Conservation (phyloP, 495 filamentous ascomycete genomes). For the Trichoderma asperelloides region DNA sequence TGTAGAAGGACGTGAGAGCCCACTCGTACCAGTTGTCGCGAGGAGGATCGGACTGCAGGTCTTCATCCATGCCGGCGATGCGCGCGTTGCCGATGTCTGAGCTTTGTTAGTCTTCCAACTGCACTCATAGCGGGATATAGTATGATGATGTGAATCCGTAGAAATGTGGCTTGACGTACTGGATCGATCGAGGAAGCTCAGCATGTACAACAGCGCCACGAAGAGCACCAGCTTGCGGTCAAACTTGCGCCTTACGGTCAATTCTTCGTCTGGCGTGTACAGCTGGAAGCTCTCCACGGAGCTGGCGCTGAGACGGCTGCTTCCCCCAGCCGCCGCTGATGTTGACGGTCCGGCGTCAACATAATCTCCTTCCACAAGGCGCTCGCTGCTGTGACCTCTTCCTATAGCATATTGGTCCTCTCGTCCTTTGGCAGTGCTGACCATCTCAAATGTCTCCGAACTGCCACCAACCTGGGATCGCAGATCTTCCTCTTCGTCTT, state of each 20-base stretch:
- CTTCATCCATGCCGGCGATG: conserved; percentile 61
- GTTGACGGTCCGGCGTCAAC: not conserved
- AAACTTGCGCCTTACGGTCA: conserved; percentile 59
- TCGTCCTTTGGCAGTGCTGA: not conserved
- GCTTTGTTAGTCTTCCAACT: not conserved
- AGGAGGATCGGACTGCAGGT: conserved; percentile 49
- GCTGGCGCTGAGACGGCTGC: conserved; percentile 21
- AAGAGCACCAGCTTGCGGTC: conserved; percentile 71
- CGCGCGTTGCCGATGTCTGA: conserved; percentile 73
- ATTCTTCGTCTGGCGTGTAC: conserved; percentile 71
- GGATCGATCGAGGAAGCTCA: conserved; percentile 71
- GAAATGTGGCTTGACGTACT: conserved; percentile 39
- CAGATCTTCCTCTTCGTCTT: conserved; percentile 17
- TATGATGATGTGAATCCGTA: not conserved
- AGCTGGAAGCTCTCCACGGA: conserved; percentile 44
- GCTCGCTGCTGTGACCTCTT: not conserved
- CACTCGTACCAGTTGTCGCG: conserved; percentile 71
- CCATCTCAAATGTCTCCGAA: conserved; percentile 14
- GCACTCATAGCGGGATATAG: not conserved
- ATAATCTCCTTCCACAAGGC: not conserved
- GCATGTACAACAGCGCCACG: conserved; percentile 70
- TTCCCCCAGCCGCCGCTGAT: not conserved
- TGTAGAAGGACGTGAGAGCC: conserved; percentile 72
- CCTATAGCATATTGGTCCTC: conserved; percentile 8
- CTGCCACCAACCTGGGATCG: conserved; percentile 9